These are phyloP conservation scores for Trichosanthes truncata DNA, from an alignment of 306 rosid species.

Conservation along the genomic window DNA sequence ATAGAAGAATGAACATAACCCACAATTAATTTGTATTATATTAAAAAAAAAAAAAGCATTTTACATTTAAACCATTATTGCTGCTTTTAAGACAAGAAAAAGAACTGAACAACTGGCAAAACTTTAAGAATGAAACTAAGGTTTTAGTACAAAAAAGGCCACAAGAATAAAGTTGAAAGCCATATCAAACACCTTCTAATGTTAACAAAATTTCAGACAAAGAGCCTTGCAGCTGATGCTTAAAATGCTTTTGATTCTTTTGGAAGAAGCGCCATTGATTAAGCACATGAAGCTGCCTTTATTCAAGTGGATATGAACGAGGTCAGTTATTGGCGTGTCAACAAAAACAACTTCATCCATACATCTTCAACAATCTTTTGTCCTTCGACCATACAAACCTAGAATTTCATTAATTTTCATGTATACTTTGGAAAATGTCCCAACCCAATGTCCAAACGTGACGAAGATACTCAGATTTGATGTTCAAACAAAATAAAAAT, in stretches of 20 bases:
- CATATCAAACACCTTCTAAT: constrained; percentile 2
- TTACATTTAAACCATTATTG: background rate
- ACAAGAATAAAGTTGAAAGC: constrained; percentile 7
- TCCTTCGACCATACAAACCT: background rate
- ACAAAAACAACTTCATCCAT: background rate
- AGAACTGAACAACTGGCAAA: background rate
- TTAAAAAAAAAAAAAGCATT: background rate
- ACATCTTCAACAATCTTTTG: background rate
- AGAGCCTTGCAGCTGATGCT: background rate
- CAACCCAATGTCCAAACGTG: background rate
- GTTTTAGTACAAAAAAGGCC: background rate
- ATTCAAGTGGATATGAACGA: background rate
- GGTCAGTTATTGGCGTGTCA: background rate
- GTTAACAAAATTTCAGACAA: background rate
- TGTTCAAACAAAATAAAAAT: background rate
- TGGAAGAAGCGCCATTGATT: constrained; percentile 5
- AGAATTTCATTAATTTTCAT: background rate
- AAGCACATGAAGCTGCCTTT: background rate
- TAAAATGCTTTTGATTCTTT: background rate
- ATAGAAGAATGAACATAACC: background rate
- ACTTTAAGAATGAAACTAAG: background rate
- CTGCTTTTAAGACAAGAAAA: background rate
- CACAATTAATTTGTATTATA: background rate
- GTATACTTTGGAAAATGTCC: background rate
- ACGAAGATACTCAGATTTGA: background rate